phyloP scores from a whole-genome alignment of 2,329 filamentous ascomycete species.

The Macrophomina pseudophaseolina region DNA sequence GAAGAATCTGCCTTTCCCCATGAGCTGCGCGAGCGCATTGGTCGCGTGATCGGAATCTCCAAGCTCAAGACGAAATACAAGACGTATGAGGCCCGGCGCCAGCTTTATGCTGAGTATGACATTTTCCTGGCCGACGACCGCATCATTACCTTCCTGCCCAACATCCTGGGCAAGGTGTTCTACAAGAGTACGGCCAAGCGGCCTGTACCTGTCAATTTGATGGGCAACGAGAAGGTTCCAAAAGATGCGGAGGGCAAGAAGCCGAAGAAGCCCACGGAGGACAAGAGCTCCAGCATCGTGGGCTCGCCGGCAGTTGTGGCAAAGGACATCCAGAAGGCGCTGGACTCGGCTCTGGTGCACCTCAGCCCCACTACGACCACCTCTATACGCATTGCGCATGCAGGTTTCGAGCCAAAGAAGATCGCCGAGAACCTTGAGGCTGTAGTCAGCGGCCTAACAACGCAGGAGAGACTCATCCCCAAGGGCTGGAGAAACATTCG shows the following conservation, averaged over 20 bases:
- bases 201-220: conserved; percentile 80
- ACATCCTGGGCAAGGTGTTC: conserved; percentile 86
- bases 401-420: conserved; percentile 75
- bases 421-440: conserved; percentile 80
- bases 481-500: conserved; percentile 88
- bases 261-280: conserved; percentile 40
- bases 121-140: conserved; percentile 92
- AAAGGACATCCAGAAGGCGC: conserved; percentile 78
- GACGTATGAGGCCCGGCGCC: conserved; percentile 80
- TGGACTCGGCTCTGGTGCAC: conserved; percentile 79
- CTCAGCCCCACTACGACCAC: conserved; percentile 80
- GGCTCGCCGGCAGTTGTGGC: conserved; percentile 71
- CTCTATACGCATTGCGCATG: conserved; percentile 77
- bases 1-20: conserved; percentile 66
- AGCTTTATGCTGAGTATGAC: conserved; percentile 85
- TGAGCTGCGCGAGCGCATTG: conserved; percentile 54
- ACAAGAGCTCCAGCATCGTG: conserved; percentile 46
- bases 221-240: conserved; percentile 67
- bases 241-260: conserved; percentile 57
- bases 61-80: conserved; percentile 91
- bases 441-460: conserved; percentile 65
- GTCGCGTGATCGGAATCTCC: conserved; percentile 74
- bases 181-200: conserved; percentile 84
- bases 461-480: conserved; percentile 72
- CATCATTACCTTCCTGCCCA: conserved; percentile 74